phyloP scores from a whole-genome alignment of 345 rosid genomes.

The Lumnitzera racemosa region DNA sequence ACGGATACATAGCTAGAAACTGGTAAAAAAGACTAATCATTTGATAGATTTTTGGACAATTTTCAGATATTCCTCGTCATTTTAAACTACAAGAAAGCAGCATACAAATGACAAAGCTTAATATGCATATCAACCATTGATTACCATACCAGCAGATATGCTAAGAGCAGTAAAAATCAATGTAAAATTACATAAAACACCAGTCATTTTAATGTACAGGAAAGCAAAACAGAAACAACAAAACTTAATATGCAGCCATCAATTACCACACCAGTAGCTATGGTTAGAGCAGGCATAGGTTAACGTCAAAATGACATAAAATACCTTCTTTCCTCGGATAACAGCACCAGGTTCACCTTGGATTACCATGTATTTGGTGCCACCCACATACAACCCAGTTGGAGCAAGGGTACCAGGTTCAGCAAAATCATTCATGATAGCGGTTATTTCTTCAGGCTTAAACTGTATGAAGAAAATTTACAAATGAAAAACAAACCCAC shows the following conservation, averaged over 20 bases:
- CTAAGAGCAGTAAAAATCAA: background rate
- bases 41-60: too few relatives aligned
- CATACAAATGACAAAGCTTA: background rate
- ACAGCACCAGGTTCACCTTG: slow-evolving; percentile 41
- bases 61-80: too few relatives aligned
- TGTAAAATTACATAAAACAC: background rate
- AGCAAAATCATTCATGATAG: slow-evolving; percentile 25
- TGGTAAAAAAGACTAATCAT: too few relatives aligned
- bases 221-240: background rate
- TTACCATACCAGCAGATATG: background rate
- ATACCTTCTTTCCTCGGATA: slow-evolving; percentile 42
- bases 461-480: slow-evolving; percentile 9
- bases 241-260: background rate
- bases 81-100: too few relatives aligned
- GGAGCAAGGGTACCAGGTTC: slow-evolving; percentile 43
- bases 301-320: background rate
- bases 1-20: too few relatives aligned
- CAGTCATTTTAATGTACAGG: background rate
- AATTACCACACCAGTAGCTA: background rate
- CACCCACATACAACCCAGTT: slow-evolving; percentile 35
- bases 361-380: slow-evolving; percentile 43
- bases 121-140: slow-evolving; percentile 1
- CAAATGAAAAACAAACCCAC: too few relatives aligned
- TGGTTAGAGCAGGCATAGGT: background rate
- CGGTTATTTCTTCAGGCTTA: slow-evolving; percentile 23